Evolutionary conservation across 2,329 filamentous ascomycete genomes (phyloP).

Genomic region (Colletotrichum chrysophilum): DNA sequence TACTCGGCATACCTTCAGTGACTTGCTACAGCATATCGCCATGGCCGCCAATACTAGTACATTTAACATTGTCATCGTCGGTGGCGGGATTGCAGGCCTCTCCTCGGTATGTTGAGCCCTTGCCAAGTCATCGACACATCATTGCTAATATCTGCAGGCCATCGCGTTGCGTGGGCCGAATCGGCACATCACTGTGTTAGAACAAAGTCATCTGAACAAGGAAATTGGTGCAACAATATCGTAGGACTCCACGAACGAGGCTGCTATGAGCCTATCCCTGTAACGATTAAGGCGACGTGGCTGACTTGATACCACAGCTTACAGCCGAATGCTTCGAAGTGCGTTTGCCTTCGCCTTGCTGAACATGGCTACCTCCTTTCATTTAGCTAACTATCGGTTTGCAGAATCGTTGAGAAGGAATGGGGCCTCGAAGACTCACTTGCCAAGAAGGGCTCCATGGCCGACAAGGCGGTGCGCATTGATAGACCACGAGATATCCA

Average conservation of each 20-base stretch:
- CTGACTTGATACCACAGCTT: slow-evolving; percentile 16
- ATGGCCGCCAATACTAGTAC: neutral
- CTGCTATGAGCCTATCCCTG: neutral
- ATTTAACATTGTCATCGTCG: slow-evolving; percentile 27
- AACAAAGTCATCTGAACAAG: slow-evolving; percentile 29
- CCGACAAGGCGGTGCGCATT: slow-evolving; percentile 31
- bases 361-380: neutral
- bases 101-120: neutral
- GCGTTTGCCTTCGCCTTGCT: slow-evolving; percentile 22
- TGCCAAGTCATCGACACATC: no score
- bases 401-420: slow-evolving; percentile 3
- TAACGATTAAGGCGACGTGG: neutral
- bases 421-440: slow-evolving; percentile 35
- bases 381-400: fast-evolving
- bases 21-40: fast-evolving
- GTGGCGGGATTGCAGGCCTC: slow-evolving; percentile 18
- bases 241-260: neutral
- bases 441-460: slow-evolving; percentile 32
- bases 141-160: slow-evolving; percentile 24
- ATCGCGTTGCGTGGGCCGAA: slow-evolving; percentile 38
- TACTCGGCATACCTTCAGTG: neutral
- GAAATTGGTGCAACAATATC: slow-evolving; percentile 47
- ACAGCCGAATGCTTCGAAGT: slow-evolving; percentile 44
- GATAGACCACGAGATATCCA: neutral
- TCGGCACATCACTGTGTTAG: slow-evolving; percentile 26